These are phyloP conservation scores for Hanseniaspora meyeri DNA, from an alignment of 805 yeast genomes.

Conservation along the genomic window DNA sequence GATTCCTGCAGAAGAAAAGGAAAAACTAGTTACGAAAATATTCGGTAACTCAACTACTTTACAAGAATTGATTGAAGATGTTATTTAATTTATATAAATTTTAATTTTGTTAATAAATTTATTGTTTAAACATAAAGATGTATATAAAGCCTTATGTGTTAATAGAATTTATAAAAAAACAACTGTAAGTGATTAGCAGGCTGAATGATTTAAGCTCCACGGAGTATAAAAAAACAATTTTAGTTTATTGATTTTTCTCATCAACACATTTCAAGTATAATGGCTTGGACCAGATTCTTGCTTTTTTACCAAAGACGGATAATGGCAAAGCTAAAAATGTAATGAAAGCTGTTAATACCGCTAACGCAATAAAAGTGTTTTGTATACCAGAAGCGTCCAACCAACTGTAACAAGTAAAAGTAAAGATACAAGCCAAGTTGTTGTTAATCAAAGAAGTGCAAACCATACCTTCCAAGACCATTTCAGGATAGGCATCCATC, in stretches of 20 bases:
- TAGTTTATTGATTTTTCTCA: conserved; percentile 30
- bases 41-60: conserved; percentile 9
- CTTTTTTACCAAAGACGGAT: conserved; percentile 46
- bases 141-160: no score
- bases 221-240: neutral
- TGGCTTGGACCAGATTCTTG: conserved; percentile 46
- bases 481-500: conserved; percentile 58
- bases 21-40: conserved; percentile 2
- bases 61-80: conserved; percentile 8
- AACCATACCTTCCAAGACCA: conserved; percentile 60
- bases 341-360: conserved; percentile 46
- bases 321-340: conserved; percentile 47
- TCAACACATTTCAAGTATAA: conserved; percentile 44
- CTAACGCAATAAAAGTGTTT: conserved; percentile 48
- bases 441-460: conserved; percentile 56
- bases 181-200: no score
- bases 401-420: conserved; percentile 54
- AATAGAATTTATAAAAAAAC: no score
- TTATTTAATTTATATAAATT: neutral
- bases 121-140: no score
- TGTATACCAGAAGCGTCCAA: conserved; percentile 44
- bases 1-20: conserved; percentile 18
- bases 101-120: neutral
- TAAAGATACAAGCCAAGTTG: conserved; percentile 51
- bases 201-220: no score